Evolutionary conservation across 106 monocot genomes (phyloP), one percentile per base, ranked within the genome.

Genomic region (Dendrobium huoshanense): DNA sequence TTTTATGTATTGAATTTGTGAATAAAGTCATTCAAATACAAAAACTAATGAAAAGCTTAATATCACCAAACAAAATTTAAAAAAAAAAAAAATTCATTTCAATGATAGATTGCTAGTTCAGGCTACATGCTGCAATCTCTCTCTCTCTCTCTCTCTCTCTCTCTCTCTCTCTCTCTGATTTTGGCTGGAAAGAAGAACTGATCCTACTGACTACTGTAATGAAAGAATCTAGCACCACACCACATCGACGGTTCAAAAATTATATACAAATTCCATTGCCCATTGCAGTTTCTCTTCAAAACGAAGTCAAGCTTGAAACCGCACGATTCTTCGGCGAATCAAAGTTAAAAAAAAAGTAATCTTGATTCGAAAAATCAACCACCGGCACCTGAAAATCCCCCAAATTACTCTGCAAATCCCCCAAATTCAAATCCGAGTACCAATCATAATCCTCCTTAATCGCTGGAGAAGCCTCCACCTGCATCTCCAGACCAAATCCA

Each of bases 401-500:
- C 17, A 80, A 73, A 48, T 85, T 37, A n/a, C 42, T 77, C 61
- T 87, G 79, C 83, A 88, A 75, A 64, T 90, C 90, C 31, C 85
- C 90, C 11, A 91, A 72, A 44, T 88, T 80, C 73, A 91, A 43
- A 29, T 82, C 90, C 37, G 37, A 78, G 70, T 84, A 91, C 90
- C 90, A 91, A 43, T 91, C 88, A 67, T 67, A 78, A 20, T 91
- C 90, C 19, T 88, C 88, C 77, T 86, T 88, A 42, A 24, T 64
- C 19, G 58, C 40, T 7, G 27, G 27, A 17, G n/a, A 1, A 16
- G 4, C 81, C n/a, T 41, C 4, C 13, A 24, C 10, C 68, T 22
- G 7, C 29, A 40, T 22, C 41, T 45, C 41, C n/a, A 15, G 2
- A 18, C 45, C 65, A 17, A 15, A 4, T 15, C 4, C 18, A 0